Conservation (phyloP, 169 alveolate species). For the Plasmodium blacklocki region DNA sequence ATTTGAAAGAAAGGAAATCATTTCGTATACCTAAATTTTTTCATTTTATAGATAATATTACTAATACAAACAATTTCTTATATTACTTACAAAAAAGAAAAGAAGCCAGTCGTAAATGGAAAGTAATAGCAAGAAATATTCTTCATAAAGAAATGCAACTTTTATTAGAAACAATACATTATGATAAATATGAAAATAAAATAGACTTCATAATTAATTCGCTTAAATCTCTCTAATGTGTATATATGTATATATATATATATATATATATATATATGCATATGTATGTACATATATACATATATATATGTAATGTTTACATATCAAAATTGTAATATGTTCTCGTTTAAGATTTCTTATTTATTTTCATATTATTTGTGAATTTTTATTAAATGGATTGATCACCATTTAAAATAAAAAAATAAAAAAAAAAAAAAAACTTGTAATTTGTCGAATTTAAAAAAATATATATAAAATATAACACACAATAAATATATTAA, state of each 20-base stretch:
- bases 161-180: conserved; percentile 30
- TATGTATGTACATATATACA: background rate
- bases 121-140: conserved; percentile 32
- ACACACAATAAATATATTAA: no score
- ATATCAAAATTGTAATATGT: no score
- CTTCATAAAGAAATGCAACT: conserved; percentile 26
- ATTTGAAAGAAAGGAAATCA: conserved; percentile 39
- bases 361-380: no score
- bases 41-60: conserved; percentile 9
- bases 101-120: conserved; percentile 63
- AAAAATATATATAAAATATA: no score
- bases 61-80: conserved; percentile 27
- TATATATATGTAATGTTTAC: no score
- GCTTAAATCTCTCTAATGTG: conserved; percentile 31
- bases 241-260: background rate
- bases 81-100: conserved; percentile 48
- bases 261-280: background rate
- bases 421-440: no score
- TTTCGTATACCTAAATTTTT: conserved; percentile 36
- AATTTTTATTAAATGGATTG: no score
- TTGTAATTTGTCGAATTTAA: no score
- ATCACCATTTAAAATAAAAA: no score
- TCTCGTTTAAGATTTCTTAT: no score
- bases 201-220: conserved; percentile 14
- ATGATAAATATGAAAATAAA: conserved; percentile 43